Evolutionary conservation across 2,329 filamentous ascomycete species (phyloP).

Genomic region (Elsinoe arachidis): DNA sequence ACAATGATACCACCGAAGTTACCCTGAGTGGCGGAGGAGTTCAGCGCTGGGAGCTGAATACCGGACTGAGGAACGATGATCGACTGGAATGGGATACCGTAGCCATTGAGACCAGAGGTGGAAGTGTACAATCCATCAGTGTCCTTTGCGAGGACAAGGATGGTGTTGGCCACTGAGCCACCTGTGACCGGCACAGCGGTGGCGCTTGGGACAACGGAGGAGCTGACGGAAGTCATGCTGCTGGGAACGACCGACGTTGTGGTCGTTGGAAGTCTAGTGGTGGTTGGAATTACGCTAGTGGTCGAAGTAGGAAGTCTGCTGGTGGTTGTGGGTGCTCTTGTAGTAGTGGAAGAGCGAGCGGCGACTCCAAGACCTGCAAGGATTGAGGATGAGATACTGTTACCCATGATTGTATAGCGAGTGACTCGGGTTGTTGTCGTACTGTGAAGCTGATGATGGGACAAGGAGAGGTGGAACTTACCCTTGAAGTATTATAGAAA

Average conservation of each 20-base stretch:
- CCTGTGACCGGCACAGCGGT: slow-evolving; percentile 12
- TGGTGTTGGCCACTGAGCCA: slow-evolving; percentile 31
- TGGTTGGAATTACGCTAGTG: not conserved
- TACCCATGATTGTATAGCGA: slow-evolving; percentile 4
- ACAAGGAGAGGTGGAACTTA: not conserved
- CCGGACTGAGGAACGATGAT: slow-evolving; percentile 46
- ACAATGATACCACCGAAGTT: slow-evolving; percentile 54
- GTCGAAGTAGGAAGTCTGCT: not conserved
- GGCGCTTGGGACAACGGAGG: not conserved
- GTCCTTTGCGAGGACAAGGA: slow-evolving; percentile 50
- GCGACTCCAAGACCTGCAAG: slow-evolving; percentile 9
- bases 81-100: slow-evolving; percentile 52
- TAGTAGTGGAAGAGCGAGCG: not conserved
- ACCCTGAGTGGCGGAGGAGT: slow-evolving; percentile 39
- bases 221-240: not conserved
- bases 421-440: not conserved
- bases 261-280: not conserved
- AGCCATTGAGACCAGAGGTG: slow-evolving; percentile 48
- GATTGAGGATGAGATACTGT: not conserved
- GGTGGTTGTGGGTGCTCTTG: not conserved
- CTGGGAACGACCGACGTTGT: not conserved
- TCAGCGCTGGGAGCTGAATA: slow-evolving; percentile 44
- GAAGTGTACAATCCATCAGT: slow-evolving; percentile 40
- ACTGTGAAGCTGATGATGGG: not conserved
- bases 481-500: slow-evolving; percentile 10